Evolutionary conservation across 129 eudicot genomes (phyloP).

Genomic region (Flaveria trinervia): DNA sequence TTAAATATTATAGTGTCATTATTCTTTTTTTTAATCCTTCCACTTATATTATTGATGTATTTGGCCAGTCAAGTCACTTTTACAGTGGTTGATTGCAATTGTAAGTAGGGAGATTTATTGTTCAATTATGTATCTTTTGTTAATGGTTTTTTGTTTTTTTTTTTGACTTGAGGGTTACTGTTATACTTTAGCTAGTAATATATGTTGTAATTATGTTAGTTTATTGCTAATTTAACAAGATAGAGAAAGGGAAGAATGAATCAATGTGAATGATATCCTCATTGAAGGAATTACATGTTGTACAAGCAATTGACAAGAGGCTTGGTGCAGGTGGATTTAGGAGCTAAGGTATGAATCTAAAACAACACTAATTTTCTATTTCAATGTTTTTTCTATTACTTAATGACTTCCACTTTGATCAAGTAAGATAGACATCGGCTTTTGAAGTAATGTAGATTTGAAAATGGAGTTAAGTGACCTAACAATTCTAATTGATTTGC

Average conservation of each 20-base stretch:
- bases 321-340: constrained; percentile 89
- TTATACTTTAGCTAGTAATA: neutral
- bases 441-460: neutral
- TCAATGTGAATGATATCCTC: constrained; percentile 74
- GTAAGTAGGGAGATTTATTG: neutral
- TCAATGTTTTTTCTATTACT: neutral
- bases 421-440: neutral
- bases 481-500: neutral
- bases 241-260: constrained; percentile 51
- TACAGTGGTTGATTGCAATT: neutral
- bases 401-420: neutral
- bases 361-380: neutral
- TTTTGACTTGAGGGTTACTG: no score
- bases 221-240: constrained; percentile 38
- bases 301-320: constrained; percentile 79
- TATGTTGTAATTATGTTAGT: neutral
- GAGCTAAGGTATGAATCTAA: constrained; percentile 89
- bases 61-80: neutral
- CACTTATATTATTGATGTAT: neutral
- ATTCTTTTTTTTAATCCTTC: neutral
- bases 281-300: constrained; percentile 67
- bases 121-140: neutral
- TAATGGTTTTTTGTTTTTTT: no score
- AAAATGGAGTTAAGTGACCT: no score
- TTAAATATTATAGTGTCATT: neutral